Evolutionary conservation across 2,329 filamentous ascomycete species (phyloP).

Genomic region (Claviceps monticola): DNA sequence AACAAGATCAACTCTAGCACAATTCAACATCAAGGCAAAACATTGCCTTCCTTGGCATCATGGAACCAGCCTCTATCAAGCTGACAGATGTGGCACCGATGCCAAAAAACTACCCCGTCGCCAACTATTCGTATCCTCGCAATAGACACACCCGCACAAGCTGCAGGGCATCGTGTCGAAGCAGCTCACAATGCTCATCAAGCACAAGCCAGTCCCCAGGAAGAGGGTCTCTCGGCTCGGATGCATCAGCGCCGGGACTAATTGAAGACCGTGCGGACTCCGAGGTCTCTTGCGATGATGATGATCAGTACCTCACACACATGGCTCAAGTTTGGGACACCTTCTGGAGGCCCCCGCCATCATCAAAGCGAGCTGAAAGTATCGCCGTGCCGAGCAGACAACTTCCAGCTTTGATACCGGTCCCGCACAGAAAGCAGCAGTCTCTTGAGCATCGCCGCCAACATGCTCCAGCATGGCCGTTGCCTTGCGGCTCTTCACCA

Average conservation of each 20-base stretch:
- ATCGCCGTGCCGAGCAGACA: slow-evolving; percentile 13
- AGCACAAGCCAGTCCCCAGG: not conserved
- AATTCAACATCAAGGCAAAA: not conserved
- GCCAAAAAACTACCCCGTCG: slow-evolving; percentile 13
- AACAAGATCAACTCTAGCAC: not conserved
- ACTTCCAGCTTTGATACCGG: slow-evolving; percentile 18
- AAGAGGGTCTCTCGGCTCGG: slow-evolving; percentile 25
- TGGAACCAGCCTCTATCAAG: slow-evolving; percentile 19
- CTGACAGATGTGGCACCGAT: not conserved
- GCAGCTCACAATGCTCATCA: slow-evolving; percentile 2
- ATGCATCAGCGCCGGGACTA: slow-evolving; percentile 32
- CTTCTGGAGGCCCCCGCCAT: slow-evolving; percentile 25
- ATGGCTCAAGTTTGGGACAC: slow-evolving; percentile 35
- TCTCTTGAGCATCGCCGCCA: slow-evolving; percentile 4
- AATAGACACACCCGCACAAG: slow-evolving; percentile 10
- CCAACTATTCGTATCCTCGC: slow-evolving; percentile 28
- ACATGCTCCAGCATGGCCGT: slow-evolving; percentile 13
- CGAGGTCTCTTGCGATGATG: slow-evolving; percentile 36
- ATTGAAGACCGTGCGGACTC: slow-evolving; percentile 38
- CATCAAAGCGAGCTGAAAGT: slow-evolving; percentile 3
- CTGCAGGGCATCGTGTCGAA: not conserved
- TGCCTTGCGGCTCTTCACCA: slow-evolving; percentile 10
- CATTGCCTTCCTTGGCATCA: slow-evolving; percentile 7
- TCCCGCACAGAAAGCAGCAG: slow-evolving; percentile 11
- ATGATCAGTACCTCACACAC: slow-evolving; percentile 32